Percentiles rank a stretch among this genome's conserved stretches.
Conservation (phyloP, 306 rosid species). For the Vigna hirtella region DNA sequence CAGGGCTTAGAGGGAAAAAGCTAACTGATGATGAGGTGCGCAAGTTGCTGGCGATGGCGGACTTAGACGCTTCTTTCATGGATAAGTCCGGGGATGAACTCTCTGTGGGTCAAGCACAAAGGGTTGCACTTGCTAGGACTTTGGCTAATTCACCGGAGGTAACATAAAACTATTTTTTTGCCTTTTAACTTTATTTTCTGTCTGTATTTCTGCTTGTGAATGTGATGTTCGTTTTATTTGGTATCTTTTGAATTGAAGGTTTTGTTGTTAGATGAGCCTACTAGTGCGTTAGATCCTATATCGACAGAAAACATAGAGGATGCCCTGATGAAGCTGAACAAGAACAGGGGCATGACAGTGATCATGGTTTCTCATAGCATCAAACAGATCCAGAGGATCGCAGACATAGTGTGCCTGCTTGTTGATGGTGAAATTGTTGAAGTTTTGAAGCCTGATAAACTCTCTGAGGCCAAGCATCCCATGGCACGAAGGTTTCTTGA, state of each 20-base stretch:
- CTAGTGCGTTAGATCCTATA: constrained; percentile 94
- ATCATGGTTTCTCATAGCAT: constrained; percentile 90
- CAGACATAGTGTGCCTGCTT: constrained; percentile 81
- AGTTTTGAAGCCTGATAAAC: constrained; percentile 66
- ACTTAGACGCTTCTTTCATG: constrained; percentile 73
- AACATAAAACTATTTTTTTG: not conserved
- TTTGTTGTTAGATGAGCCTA: constrained; percentile 89
- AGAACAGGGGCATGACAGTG: constrained; percentile 71
- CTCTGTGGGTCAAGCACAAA: constrained; percentile 94
- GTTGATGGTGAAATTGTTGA: constrained; percentile 88
- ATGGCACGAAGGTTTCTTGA: constrained; percentile 86
- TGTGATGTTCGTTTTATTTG: not conserved
- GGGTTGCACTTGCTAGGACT: constrained; percentile 96
- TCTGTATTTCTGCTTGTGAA: too few relatives aligned
- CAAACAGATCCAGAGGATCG: constrained; percentile 89
- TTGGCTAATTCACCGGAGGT: constrained; percentile 90
- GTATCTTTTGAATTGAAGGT: constrained; percentile 50
- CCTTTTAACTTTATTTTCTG: not conserved
- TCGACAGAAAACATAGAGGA: constrained; percentile 88
- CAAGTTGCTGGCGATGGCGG: constrained; percentile 76
- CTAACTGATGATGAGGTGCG: constrained; percentile 70
- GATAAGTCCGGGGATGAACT: constrained; percentile 68
- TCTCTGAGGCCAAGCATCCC: constrained; percentile 83
- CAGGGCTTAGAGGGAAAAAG: constrained; percentile 69
- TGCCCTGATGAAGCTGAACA: constrained; percentile 78